Percentiles rank a stretch among this genome's conserved stretches.
phyloP scores from a whole-genome alignment of 2,329 filamentous ascomycete species.

The Hypomyces rosellus region DNA sequence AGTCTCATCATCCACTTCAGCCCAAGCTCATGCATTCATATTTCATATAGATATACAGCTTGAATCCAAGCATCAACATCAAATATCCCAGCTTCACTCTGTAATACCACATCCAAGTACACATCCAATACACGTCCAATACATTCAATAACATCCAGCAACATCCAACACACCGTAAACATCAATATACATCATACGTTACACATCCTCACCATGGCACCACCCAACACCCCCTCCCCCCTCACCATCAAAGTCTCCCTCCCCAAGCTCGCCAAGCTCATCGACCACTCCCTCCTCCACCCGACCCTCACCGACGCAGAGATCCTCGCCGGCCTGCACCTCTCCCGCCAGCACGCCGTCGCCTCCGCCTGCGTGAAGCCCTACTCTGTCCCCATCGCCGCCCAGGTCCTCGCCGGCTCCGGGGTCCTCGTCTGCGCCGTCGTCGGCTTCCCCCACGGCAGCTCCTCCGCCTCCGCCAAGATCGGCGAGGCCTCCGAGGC shows the following conservation, averaged over 20 bases:
- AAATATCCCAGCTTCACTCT: background rate
- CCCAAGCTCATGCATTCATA: conserved; percentile 2
- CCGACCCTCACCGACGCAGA: conserved; percentile 55
- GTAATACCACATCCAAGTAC: background rate
- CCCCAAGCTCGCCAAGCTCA: conserved; percentile 44
- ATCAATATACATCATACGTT: too few relatives aligned
- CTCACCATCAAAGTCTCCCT: conserved; percentile 35
- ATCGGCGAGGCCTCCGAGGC: conserved; percentile 46
- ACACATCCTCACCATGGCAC: conserved; percentile 2
- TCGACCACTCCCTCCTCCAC: conserved; percentile 57
- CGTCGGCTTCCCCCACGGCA: conserved; percentile 56
- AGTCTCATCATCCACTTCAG: background rate
- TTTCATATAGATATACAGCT: conserved; percentile 1
- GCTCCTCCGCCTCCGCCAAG: conserved; percentile 48
- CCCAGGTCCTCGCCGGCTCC: conserved; percentile 38
- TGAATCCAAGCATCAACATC: background rate
- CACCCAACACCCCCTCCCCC: conserved; percentile 19
- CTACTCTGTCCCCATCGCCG: conserved; percentile 45
- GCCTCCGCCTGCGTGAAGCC: conserved; percentile 55
- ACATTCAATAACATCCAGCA: background rate
- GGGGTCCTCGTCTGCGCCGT: conserved; percentile 50
- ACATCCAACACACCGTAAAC: too few relatives aligned
- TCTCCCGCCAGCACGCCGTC: conserved; percentile 41
- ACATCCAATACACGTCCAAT: background rate
- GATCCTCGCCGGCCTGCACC: conserved; percentile 41